phyloP scores from a whole-genome alignment of 495 filamentous ascomycete genomes.

The Oidiodendron maius region DNA sequence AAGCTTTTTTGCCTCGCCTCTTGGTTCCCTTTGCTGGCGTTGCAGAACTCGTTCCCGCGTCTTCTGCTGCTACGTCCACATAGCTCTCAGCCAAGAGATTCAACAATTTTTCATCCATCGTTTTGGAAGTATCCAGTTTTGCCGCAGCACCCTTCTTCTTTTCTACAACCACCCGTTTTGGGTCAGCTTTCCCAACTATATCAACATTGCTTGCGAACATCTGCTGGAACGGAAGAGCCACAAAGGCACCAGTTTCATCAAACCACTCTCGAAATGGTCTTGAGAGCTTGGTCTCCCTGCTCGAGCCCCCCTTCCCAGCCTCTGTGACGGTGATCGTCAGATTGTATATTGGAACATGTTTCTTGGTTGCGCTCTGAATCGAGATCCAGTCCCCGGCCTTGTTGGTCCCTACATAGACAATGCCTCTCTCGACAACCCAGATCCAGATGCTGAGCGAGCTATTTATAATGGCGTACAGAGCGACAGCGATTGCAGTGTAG shows the following conservation, averaged over 20 bases:
- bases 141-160: constrained; percentile 11
- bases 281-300: constrained; percentile 44
- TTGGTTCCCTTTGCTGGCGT: constrained; percentile 13
- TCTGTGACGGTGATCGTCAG: constrained; percentile 42
- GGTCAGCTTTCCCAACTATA: constrained; percentile 61
- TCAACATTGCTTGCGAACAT: constrained; percentile 69
- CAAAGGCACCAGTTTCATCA: constrained; percentile 71
- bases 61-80: neutral
- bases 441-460: constrained; percentile 78
- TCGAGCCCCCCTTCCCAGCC: constrained; percentile 23
- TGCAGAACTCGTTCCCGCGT: constrained; percentile 1
- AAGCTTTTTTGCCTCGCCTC: constrained; percentile 21
- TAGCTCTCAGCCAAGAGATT: constrained; percentile 21
- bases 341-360: constrained; percentile 74
- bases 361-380: constrained; percentile 61
- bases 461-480: constrained; percentile 76
- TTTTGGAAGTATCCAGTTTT: constrained; percentile 4
- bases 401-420: constrained; percentile 66
- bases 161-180: constrained; percentile 38
- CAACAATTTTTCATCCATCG: constrained; percentile 22
- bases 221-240: constrained; percentile 75
- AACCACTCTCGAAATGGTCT: constrained; percentile 84
- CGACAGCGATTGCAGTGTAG: constrained; percentile 70
- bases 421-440: constrained; percentile 73
- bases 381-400: constrained; percentile 44